Conservation (phyloP, 208 protist species). For the Crithidia sp. region DNA sequence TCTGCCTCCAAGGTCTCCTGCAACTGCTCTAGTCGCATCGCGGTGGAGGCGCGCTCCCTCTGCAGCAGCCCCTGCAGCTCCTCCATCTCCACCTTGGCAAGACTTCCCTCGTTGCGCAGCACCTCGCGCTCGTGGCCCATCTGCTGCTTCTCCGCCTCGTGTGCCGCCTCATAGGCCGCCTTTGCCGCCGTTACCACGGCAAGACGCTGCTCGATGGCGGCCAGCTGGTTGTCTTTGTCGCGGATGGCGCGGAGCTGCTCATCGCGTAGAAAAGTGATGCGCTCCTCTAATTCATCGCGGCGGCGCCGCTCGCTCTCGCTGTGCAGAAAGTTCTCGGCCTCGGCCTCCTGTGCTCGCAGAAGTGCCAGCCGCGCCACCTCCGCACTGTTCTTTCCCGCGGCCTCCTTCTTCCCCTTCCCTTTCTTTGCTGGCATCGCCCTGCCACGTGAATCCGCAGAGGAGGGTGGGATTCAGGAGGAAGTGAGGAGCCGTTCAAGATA, state of each 20-base stretch:
- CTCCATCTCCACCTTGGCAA: conserved; percentile 53
- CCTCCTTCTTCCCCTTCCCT: conserved; percentile 38
- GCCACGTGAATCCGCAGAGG: background rate
- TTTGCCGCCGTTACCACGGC: conserved; percentile 41
- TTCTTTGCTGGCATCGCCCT: conserved; percentile 41
- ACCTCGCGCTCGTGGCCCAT: conserved; percentile 57
- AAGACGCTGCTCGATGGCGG: conserved; percentile 58
- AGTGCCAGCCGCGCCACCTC: conserved; percentile 62
- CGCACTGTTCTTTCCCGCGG: conserved; percentile 41
- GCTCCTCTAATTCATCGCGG: conserved; percentile 75
- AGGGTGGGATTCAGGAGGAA: too few species aligned
- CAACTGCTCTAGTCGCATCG: conserved; percentile 47
- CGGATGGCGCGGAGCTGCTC: conserved; percentile 51
- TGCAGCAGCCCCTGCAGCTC: conserved; percentile 46
- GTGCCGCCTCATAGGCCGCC: conserved; percentile 37
- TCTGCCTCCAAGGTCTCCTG: conserved; percentile 44
- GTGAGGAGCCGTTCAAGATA: too few species aligned
- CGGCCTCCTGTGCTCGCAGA: conserved; percentile 59
- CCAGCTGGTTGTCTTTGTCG: conserved; percentile 72
- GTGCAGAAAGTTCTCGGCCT: conserved; percentile 73
- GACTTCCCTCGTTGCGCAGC: conserved; percentile 68
- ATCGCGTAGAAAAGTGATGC: conserved; percentile 65
- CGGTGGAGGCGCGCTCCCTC: conserved; percentile 33
- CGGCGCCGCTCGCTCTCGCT: conserved; percentile 77
- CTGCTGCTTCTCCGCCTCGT: conserved; percentile 64